A percentile compares a stretch with the other conserved stretches of the same genome.
These are phyloP conservation scores for Ustilago bromivora DNA, from an alignment of 1,284 basidiomycete genomes.

Conservation along the genomic window DNA sequence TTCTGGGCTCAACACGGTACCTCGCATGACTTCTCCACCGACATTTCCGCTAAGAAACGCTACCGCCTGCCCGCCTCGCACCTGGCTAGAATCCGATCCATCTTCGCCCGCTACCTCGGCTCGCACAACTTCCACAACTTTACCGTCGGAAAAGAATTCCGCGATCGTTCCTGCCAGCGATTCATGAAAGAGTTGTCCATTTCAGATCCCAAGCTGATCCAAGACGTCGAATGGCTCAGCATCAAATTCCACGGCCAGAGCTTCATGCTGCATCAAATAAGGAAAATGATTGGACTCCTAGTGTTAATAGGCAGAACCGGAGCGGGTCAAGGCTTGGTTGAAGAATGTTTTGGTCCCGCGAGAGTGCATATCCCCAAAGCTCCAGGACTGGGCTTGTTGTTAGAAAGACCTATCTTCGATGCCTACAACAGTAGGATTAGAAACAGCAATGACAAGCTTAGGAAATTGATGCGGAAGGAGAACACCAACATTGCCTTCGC, in stretches of 20 bases:
- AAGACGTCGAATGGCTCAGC: constrained; percentile 93
- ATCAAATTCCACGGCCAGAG: constrained; percentile 95
- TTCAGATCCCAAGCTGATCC: constrained; percentile 75
- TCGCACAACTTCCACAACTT: constrained; percentile 92
- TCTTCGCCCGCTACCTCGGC: constrained; percentile 56
- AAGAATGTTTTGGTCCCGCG: constrained; percentile 76
- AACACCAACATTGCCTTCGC: constrained; percentile 14
- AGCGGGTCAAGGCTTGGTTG: constrained; percentile 57
- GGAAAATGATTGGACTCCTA: constrained; percentile 95
- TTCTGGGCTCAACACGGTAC: constrained; percentile 63
- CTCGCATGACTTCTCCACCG: constrained; percentile 47
- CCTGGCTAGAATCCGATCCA: constrained; percentile 54
- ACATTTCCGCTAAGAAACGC: constrained; percentile 60
- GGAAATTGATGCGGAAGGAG: constrained; percentile 70
- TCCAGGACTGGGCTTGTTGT: constrained; percentile 91
- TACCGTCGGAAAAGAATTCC: constrained; percentile 86
- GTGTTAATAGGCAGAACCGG: constrained; percentile 74
- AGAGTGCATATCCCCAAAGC: constrained; percentile 92
- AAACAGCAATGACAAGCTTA: constrained; percentile 56
- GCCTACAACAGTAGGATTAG: constrained; percentile 78
- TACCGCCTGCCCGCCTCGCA: constrained; percentile 51
- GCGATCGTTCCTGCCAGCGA: constrained; percentile 83
- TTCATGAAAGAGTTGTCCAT: constrained; percentile 70
- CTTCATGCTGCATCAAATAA: constrained; percentile 97
- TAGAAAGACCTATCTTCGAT: constrained; percentile 89